Base-by-base conservation (phyloP, 495 filamentous ascomycete species). In the Parmelia sp. region DNA sequence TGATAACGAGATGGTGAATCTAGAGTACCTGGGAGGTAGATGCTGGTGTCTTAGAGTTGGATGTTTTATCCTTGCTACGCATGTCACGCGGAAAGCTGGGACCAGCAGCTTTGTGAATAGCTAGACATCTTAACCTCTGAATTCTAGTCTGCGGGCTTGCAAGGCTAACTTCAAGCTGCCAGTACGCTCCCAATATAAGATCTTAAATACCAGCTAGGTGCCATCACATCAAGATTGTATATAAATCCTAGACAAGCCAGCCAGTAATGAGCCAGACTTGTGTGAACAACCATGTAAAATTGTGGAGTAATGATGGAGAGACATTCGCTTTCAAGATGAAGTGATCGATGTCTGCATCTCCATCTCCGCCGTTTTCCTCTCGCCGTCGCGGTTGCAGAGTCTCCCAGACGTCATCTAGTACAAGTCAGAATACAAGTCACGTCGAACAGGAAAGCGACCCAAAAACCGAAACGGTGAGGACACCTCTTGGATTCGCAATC, bases 201-300 rank as follows among this genome's bases (percentile, higher is more conserved):
- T 14, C 39, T 40, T 40, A 40, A 7, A 14, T 12, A 40, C 39
- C 39, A 40, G 39, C 39, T 40, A 12, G 15, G 39, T 12, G 39
- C 12, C 12, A 40, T 40, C 12, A 40, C 12, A 40, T 40, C 12
- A 40, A 40, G 39, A 40, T 12, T 40, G 39, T 40, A 40, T 40
- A 12, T 40, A 40, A 3, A 40, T 12, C 39, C 39, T 40, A 40
- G 39, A 69, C 76, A 78, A 66, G 69, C 78, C 33, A 77, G 75
- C 3, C 73, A 70, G 14, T 74, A 78, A 62, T 73, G 74, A 15
- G 77, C 75, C 0, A 76, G 78, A 68, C 27, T 42, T 59, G 21
- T 7, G 17, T 44, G 40, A 44, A 44, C 12, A 3, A 44, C 15
- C 40, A 44, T 44, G 40, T 19, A 14, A 12, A 44, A 14, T 44